A percentile compares a stretch with the other conserved stretches of the same genome.
phyloP scores from a whole-genome alignment of 331 rosid genomes.

The Cucumis variabilis region DNA sequence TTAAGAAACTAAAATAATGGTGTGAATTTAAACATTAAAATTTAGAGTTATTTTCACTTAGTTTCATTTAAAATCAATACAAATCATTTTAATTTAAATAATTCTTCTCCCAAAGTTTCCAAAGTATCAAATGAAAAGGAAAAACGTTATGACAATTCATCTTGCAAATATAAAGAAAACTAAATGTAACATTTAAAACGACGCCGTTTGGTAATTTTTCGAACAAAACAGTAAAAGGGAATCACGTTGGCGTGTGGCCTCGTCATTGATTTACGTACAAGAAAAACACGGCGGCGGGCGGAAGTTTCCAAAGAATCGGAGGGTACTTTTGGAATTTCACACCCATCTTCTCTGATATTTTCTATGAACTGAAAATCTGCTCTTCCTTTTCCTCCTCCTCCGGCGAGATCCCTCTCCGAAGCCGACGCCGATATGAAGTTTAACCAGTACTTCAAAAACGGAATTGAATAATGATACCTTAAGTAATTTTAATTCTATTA shows the following conservation, averaged over 20 bases:
- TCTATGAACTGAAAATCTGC: background rate
- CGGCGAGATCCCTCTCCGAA: slow-evolving; percentile 1
- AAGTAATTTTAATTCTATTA: background rate
- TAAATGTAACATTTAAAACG: too few species aligned
- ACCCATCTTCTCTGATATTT: slow-evolving; percentile 22
- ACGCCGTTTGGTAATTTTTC: too few species aligned
- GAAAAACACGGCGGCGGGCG: background rate
- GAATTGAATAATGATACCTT: background rate
- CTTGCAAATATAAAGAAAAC: too few species aligned
- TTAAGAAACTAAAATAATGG: too few species aligned
- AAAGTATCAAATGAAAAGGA: too few species aligned
- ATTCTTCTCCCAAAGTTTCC: too few species aligned
- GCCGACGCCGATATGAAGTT: background rate
- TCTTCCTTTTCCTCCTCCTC: background rate
- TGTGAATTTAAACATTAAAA: too few species aligned
- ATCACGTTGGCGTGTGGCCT: slow-evolving; percentile 46
- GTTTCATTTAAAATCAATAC: too few species aligned
- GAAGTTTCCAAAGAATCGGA: background rate
- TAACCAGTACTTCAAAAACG: background rate
- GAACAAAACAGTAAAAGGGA: too few species aligned
- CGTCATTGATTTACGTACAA: slow-evolving; percentile 24
- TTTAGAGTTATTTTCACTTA: too few species aligned
- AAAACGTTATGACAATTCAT: too few species aligned
- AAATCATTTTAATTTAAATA: too few species aligned
- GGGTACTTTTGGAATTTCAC: background rate